Evolutionary conservation across 2,329 filamentous ascomycete genomes (phyloP).

Genomic region (Magnaporthiopsis incrustans): DNA sequence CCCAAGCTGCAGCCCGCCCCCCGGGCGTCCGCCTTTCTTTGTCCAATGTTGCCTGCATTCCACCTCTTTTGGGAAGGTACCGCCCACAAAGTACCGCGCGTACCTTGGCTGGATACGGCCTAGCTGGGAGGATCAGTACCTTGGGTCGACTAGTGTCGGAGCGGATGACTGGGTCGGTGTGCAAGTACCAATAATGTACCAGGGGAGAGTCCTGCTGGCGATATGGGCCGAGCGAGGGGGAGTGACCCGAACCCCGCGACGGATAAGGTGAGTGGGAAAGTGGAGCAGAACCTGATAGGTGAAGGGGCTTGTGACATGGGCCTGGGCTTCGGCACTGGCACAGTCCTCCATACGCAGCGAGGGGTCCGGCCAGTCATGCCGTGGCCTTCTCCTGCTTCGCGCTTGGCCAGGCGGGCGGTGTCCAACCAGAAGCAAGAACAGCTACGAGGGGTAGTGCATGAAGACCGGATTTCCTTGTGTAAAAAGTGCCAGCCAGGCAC

Average conservation of each 20-base stretch:
- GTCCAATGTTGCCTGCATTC: background rate
- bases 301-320: background rate
- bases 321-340: no score
- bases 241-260: constrained; percentile 2
- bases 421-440: no score
- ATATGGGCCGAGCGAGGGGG: background rate
- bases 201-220: background rate
- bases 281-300: background rate
- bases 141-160: background rate
- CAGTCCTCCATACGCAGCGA: background rate
- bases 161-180: background rate
- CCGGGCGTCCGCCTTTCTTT: background rate
- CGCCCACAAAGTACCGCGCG: background rate
- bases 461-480: no score
- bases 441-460: no score
- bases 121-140: background rate
- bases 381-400: no score
- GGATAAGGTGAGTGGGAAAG: background rate
- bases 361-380: no score
- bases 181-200: background rate
- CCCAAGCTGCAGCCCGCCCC: background rate
- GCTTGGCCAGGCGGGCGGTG: no score
- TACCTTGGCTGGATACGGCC: background rate
- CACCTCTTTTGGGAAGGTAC: background rate
- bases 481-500: no score